These are phyloP conservation scores for Metschnikowia bowlesiae DNA, from an alignment of 805 yeast genomes.

Conservation along the genomic window DNA sequence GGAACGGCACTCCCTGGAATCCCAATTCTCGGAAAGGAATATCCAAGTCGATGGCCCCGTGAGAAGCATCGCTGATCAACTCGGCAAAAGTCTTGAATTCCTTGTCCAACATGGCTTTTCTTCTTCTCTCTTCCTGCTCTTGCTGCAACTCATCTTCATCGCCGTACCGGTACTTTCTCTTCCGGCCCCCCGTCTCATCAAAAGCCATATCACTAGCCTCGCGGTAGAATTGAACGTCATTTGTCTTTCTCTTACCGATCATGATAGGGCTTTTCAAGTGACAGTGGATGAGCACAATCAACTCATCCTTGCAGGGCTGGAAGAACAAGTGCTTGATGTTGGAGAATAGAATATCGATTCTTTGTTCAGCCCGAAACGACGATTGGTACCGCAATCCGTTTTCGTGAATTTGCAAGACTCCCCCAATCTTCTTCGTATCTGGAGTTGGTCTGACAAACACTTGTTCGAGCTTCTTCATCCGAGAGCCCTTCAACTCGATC, in stretches of 20 bases:
- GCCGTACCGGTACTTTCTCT: constrained; percentile 84
- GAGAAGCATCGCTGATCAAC: constrained; percentile 81
- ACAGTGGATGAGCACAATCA: constrained; percentile 87
- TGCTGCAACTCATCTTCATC: constrained; percentile 98
- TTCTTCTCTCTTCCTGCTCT: constrained; percentile 95
- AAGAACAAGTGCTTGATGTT: constrained; percentile 91
- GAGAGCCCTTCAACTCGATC: constrained; percentile 73
- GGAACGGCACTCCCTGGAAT: constrained; percentile 94
- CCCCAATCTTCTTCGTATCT: constrained; percentile 93
- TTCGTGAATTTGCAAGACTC: constrained; percentile 85
- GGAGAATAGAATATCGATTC: constrained; percentile 80
- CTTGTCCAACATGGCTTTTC: constrained; percentile 84
- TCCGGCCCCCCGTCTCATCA: constrained; percentile 94
- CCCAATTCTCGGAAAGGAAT: constrained; percentile 95
- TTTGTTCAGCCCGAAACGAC: constrained; percentile 76
- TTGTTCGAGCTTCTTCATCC: constrained; percentile 82
- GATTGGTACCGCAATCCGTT: constrained; percentile 95
- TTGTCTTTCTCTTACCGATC: constrained; percentile 93
- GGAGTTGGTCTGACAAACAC: constrained; percentile 94
- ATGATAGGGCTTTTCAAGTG: constrained; percentile 89
- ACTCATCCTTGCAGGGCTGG: constrained; percentile 94
- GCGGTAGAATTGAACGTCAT: constrained; percentile 92
- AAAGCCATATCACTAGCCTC: constrained; percentile 95
- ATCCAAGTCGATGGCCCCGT: constrained; percentile 82
- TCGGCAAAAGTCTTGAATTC: constrained; percentile 90